Evolutionary conservation across 1,284 basidiomycete genomes (phyloP).

Genomic region (Sanghuangporus sanghuang): DNA sequence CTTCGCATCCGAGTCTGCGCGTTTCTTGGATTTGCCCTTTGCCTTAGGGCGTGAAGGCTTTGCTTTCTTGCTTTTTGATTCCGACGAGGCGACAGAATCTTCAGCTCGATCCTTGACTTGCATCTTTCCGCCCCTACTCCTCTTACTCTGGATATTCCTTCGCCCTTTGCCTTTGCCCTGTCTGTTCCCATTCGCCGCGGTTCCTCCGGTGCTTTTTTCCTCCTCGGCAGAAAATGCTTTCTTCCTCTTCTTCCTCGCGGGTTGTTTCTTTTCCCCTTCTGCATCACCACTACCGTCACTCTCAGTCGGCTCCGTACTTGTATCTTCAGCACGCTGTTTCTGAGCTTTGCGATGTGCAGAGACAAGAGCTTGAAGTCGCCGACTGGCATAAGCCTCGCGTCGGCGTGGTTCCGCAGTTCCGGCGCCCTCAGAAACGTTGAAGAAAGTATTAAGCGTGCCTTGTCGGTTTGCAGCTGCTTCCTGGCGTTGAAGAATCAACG

Average conservation of each 20-base stretch:
- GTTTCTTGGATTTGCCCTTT: not conserved
- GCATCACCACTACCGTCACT: conserved; percentile 22
- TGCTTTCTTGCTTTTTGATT: not conserved
- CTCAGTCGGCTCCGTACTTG: conserved; percentile 12
- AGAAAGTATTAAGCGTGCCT: conserved; percentile 59
- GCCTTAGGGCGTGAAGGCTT: not conserved
- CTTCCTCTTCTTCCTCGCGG: conserved; percentile 7
- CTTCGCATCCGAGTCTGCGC: not conserved
- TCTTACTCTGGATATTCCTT: not conserved
- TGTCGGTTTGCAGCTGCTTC: conserved; percentile 67
- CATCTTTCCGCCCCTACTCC: not conserved
- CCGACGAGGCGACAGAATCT: not conserved
- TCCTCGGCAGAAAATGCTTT: not conserved
- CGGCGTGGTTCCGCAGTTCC: conserved; percentile 69
- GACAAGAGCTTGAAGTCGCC: conserved; percentile 87
- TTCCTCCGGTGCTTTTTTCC: conserved; percentile 17
- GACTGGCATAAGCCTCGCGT: conserved; percentile 77
- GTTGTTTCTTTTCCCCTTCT: conserved; percentile 23
- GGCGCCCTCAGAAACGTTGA: conserved; percentile 57
- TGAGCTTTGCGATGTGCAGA: conserved; percentile 70
- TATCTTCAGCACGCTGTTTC: conserved; percentile 19
- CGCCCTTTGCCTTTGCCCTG: not conserved
- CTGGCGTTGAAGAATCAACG: conserved; percentile 39
- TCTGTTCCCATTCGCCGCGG: not conserved
- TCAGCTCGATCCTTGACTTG: not conserved